Conservation (phyloP, 495 filamentous ascomycete genomes). For the Lindgomyces ingoldianus region DNA sequence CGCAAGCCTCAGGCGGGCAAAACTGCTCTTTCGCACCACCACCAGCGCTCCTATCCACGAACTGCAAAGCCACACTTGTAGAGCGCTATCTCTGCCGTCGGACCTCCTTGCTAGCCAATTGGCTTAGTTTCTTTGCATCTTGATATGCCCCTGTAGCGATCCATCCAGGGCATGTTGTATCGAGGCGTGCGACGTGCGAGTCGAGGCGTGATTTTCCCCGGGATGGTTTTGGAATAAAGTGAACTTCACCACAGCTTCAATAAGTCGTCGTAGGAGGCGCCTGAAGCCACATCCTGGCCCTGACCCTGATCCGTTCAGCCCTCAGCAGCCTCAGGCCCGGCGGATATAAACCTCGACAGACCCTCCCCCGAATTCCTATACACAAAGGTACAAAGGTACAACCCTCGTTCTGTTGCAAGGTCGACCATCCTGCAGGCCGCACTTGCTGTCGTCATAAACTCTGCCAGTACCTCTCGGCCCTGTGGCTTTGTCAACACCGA, state of each 20-base stretch:
- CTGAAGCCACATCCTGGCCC: conserved; percentile 24
- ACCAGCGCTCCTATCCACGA: not conserved
- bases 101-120: not conserved
- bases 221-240: conserved; percentile 34
- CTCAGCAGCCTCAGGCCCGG: not conserved
- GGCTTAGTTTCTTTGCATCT: conserved; percentile 4
- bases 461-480: not conserved
- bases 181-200: conserved; percentile 4
- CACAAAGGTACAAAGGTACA: too few relatives aligned
- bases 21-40: not conserved
- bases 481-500: not conserved
- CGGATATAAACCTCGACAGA: conserved; percentile 8
- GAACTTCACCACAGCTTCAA: conserved; percentile 25
- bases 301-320: not conserved
- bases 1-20: conserved; percentile 19
- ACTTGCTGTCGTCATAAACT: conserved; percentile 14
- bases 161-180: conserved; percentile 11
- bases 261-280: conserved; percentile 25
- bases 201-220: conserved; percentile 17
- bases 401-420: too few relatives aligned
- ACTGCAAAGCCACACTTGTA: conserved; percentile 26
- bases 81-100: conserved; percentile 11
- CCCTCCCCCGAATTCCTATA: not conserved
- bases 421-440: too few relatives aligned
- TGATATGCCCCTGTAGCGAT: conserved; percentile 19